Evolutionary conservation across 306 rosid species (phyloP), one percentile per base, ranked within the genome.

Genomic region (Pyrus communis): DNA sequence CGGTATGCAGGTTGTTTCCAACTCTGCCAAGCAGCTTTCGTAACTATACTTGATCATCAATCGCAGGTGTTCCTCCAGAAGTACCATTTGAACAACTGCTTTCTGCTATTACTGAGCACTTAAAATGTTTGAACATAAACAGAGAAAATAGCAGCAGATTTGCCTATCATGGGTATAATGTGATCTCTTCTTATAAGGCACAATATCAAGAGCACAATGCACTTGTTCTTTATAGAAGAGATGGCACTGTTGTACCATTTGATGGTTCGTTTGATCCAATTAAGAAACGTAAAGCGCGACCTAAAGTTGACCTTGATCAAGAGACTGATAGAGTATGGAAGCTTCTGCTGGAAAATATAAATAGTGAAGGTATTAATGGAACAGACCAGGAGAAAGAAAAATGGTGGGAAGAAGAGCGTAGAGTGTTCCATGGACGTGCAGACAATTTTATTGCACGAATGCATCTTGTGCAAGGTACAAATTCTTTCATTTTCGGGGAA

Each of bases 401-500:
- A 80, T 88, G 98, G 98, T 96, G 99, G 99, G 98, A 96, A 86
- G 93, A 89, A 85, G 99, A 96, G 74, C 87, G 99, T 21, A 91
- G 82, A 19, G 96, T 96, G 52, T 96, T 96, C 70, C 88, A 73
- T 19, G 99, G 99, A 33, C 84, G 98, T 77, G 99, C 94, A 33
- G 98, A 96, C 80, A 91, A 98, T 78, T 96, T 96, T 83, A 91
- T 96, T 14, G 98, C 98, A 58, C 79, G 97, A 66, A 96, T 96
- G 99, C 99, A 87, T 89, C 99, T 93, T 38, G 99, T 96, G 77
- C 99, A 96, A 96, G 99, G 99, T 96, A 89, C 81, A 76, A 75
- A 31, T 49, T 17, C 79, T 66, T 61, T 31, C 10, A 9, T 62
- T 19, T 59, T 22, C 4, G 3, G 21, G 12, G 69, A 31, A 30